Percentiles rank a stretch among this genome's conserved stretches.
Conservation (phyloP, 306 rosid species). For the Parietaria judaica region DNA sequence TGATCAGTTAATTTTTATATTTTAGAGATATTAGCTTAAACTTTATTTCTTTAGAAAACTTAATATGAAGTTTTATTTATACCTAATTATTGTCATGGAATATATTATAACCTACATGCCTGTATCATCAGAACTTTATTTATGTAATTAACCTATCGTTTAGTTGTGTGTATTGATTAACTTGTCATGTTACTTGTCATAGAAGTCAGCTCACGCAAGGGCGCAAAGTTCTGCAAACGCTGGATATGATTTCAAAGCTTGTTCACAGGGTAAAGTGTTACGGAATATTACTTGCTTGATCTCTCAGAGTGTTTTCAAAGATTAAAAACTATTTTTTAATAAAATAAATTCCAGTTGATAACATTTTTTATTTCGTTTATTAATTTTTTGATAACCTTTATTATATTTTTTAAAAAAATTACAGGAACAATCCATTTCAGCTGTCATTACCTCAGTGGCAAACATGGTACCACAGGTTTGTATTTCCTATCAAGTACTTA, state of each 20-base stretch:
- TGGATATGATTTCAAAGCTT: constrained; percentile 78
- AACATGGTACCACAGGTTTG: constrained; percentile 95
- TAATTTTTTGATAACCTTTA: constrained; percentile 4
- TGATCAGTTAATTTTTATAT: too few relatives aligned
- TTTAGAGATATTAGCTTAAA: too few relatives aligned
- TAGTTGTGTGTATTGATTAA: constrained; percentile 13
- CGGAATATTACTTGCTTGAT: not conserved
- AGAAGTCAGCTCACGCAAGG: constrained; percentile 91
- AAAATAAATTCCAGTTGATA: too few relatives aligned
- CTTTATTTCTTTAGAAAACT: too few relatives aligned
- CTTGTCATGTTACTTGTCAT: constrained; percentile 21
- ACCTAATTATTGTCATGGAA: too few relatives aligned
- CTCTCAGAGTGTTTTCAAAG: not conserved
- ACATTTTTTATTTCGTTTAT: not conserved
- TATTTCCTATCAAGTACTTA: constrained; percentile 5
- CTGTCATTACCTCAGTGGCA: constrained; percentile 61
- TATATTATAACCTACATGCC: not conserved
- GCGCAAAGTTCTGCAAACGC: constrained; percentile 59
- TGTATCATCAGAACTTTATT: not conserved
- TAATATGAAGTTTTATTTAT: too few relatives aligned
- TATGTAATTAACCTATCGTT: not conserved
- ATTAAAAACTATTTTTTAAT: not conserved
- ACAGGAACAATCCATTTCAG: constrained; percentile 87
- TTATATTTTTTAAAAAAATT: constrained; percentile 14
- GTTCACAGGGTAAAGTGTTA: constrained; percentile 57